Base-by-base conservation (phyloP, 1,284 basidiomycete species). In the Ustilago xerochloae region DNA sequence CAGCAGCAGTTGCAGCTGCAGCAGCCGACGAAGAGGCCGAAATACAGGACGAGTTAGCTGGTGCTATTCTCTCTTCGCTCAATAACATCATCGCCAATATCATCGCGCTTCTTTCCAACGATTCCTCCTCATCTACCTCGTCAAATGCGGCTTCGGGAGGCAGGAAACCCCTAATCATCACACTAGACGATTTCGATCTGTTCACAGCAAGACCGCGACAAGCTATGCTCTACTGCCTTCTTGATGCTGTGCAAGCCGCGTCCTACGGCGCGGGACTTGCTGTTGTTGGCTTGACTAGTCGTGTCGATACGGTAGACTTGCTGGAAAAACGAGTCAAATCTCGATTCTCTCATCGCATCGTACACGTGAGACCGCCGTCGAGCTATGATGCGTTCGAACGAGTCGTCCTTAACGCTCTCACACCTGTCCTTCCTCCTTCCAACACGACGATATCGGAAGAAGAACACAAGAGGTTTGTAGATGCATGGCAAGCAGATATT, bases 261-360 rank as follows among this genome's bases (percentile, higher is more conserved):
- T 76, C 70, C 41, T 84, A 84, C 38, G 69, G 59, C 1, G 75
- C 81, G 0, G 82, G 82, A 1, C 46, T 84, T 33, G 69, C 74
- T 1, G 75, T 84, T 22, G 60, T 83, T 4, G 82, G 81, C 22
- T 33, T 79, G 51, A 80, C 82, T 3, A 65, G 60, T 29, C 48
- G 78, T 6, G 65, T 81, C 24, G 82, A 83, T 43, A 79, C 79
- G 4, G 59, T 69, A 0, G 81, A 84, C 47, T 51, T 80, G 39
- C 48, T 84, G 10, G 82, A 84, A 54, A 84, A 84, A 70, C 60
- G 82, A 2, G 82, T 84, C 30, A 81, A 81, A 57, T 77, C 73
- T 61, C 76, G 82, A 30, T 84, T 84, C 52, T 78, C 78, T 2
- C 81, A 82, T 51, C 65, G 82, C 16, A 77, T 79, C 38, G 33